These are phyloP conservation scores for Penicillium sp. DNA, from an alignment of 2,329 filamentous ascomycete genomes.

Conservation along the genomic window DNA sequence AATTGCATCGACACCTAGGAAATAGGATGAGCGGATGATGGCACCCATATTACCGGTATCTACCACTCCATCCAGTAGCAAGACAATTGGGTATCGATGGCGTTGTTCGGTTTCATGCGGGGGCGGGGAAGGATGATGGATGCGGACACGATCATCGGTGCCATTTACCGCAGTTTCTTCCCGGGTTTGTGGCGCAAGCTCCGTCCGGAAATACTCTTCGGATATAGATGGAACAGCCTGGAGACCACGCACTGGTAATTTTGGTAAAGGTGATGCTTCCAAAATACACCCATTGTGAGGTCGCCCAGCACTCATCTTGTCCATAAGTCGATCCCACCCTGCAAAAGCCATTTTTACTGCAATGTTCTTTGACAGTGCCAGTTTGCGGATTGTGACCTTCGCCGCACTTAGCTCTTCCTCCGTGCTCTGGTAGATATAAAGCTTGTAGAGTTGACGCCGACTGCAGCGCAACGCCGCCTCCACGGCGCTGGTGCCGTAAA, in stretches of 20 bases:
- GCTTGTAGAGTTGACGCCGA: slow-evolving; percentile 73
- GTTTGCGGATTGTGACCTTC: slow-evolving; percentile 38
- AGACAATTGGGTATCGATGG: slow-evolving; percentile 41
- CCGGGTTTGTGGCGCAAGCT: slow-evolving; percentile 64
- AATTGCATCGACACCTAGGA: slow-evolving; percentile 84
- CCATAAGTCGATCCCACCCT: slow-evolving; percentile 66
- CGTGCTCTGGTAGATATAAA: slow-evolving; percentile 71
- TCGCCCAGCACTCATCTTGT: slow-evolving; percentile 77
- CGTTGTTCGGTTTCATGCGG: slow-evolving; percentile 8
- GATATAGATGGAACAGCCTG: slow-evolving; percentile 49
- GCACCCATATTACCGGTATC: slow-evolving; percentile 90
- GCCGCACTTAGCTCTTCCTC: slow-evolving; percentile 52
- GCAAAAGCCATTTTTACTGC: slow-evolving; percentile 60
- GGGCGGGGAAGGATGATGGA: slow-evolving; percentile 22
- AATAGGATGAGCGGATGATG: slow-evolving; percentile 84
- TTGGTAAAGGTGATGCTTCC: slow-evolving; percentile 80
- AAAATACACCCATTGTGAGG: slow-evolving; percentile 90
- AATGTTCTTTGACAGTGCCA: slow-evolving; percentile 49
- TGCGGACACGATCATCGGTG: slow-evolving; percentile 51
- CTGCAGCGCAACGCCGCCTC: slow-evolving; percentile 70
- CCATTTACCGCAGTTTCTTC: slow-evolving; percentile 78
- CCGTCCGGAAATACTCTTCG: slow-evolving; percentile 57
- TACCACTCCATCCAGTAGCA: slow-evolving; percentile 53
- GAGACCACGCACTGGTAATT: slow-evolving; percentile 64
- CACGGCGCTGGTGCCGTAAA: slow-evolving; percentile 82